Evolutionary conservation across 495 filamentous ascomycete species (phyloP).

Genomic region (Xylaria nigripes): DNA sequence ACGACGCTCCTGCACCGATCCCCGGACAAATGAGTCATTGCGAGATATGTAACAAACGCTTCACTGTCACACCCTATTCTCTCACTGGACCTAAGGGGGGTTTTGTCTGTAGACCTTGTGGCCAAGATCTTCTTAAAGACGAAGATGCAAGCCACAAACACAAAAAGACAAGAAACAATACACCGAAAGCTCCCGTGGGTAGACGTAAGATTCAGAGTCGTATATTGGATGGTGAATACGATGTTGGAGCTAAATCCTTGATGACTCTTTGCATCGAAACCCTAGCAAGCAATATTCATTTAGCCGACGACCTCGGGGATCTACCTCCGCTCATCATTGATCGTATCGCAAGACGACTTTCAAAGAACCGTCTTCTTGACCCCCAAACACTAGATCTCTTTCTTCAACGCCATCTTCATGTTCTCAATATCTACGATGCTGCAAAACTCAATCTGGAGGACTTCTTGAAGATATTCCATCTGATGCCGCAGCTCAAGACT

Average conservation of each 20-base stretch:
- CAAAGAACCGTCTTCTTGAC: constrained; percentile 66
- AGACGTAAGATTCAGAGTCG: constrained; percentile 70
- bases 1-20: constrained; percentile 52
- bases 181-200: constrained; percentile 31
- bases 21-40: constrained; percentile 89
- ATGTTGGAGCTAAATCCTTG: constrained; percentile 62
- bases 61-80: constrained; percentile 88
- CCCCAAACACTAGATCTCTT: constrained; percentile 67
- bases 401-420: constrained; percentile 55
- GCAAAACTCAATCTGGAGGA: constrained; percentile 66
- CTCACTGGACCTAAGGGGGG: constrained; percentile 75
- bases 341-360: constrained; percentile 70
- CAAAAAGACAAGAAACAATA: constrained; percentile 31
- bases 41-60: constrained; percentile 74
- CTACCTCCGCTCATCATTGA: constrained; percentile 59
- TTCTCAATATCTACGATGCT: constrained; percentile 71
- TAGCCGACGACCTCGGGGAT: constrained; percentile 78
- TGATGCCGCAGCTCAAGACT: constrained; percentile 55
- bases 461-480: constrained; percentile 71
- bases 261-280: constrained; percentile 77
- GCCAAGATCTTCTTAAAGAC: constrained; percentile 62
- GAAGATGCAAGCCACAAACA: constrained; percentile 56
- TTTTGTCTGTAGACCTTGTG: constrained; percentile 75
- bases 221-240: constrained; percentile 63
- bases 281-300: constrained; percentile 69